Evolutionary conservation across 2,329 filamentous ascomycete species (phyloP).

Genomic region (Beauveria asiatica): DNA sequence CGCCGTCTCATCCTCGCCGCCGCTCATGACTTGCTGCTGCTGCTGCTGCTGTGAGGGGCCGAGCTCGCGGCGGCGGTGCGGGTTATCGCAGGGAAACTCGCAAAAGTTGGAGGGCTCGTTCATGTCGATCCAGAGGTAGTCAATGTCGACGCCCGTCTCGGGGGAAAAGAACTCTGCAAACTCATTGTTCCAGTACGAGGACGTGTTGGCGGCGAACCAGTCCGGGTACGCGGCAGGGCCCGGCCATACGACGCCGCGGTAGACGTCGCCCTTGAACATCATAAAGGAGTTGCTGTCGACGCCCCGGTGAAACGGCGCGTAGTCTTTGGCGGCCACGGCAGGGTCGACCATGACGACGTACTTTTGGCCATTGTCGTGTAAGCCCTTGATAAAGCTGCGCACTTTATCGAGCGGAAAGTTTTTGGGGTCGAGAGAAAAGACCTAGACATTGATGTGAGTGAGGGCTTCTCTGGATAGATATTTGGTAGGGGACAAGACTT

Average conservation of each 20-base stretch:
- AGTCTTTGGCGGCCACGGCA: conserved; percentile 50
- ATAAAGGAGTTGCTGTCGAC: conserved; percentile 38
- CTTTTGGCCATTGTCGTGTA: conserved; percentile 59
- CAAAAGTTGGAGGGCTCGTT: conserved; percentile 32
- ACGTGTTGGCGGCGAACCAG: conserved; percentile 60
- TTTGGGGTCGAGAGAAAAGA: conserved; percentile 57
- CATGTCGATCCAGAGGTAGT: conserved; percentile 70
- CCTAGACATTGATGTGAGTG: conserved; percentile 10
- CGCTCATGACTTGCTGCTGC: neutral
- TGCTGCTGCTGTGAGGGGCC: neutral
- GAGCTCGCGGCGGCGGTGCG: conserved; percentile 37
- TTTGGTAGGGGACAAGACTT: neutral
- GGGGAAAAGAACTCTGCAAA: conserved; percentile 56
- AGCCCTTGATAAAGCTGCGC: conserved; percentile 55
- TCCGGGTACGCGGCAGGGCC: conserved; percentile 64
- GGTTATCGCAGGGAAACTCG: conserved; percentile 42
- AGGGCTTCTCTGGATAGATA: neutral
- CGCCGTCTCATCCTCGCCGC: neutral
- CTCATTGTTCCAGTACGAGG: conserved; percentile 61
- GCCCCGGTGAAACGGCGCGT: conserved; percentile 34
- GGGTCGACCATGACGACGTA: conserved; percentile 76
- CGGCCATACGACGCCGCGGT: conserved; percentile 67
- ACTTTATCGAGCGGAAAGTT: conserved; percentile 54
- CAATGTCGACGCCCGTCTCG: conserved; percentile 60
- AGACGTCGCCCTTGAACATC: conserved; percentile 43